These are phyloP conservation scores for Yamadazyma pseudoaaseri DNA, from an alignment of 1,139 yeast genomes.

Conservation along the genomic window DNA sequence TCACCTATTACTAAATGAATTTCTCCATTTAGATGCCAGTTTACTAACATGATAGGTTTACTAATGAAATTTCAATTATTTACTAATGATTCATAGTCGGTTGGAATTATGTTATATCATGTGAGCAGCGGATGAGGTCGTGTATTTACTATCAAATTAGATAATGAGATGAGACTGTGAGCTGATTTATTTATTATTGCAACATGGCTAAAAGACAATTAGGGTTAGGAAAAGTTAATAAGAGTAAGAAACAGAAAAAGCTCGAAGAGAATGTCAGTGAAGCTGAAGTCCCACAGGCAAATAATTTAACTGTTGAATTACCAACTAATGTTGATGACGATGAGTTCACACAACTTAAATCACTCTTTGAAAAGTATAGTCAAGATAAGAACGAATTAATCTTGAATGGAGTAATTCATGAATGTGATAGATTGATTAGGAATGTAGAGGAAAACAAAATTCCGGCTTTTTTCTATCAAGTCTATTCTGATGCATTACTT, in stretches of 20 bases:
- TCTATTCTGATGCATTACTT: conserved; percentile 71
- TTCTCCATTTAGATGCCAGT: conserved; percentile 48
- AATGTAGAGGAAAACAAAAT: conserved; percentile 30
- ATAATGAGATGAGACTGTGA: conserved; percentile 2
- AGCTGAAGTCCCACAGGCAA: conserved; percentile 13
- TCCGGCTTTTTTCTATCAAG: conserved; percentile 64
- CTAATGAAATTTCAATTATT: not conserved
- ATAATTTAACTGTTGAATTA: conserved; percentile 64
- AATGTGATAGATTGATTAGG: conserved; percentile 79
- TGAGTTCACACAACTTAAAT: conserved; percentile 70
- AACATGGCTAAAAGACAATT: conserved; percentile 80
- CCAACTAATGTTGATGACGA: conserved; percentile 72
- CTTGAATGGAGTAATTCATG: conserved; percentile 85
- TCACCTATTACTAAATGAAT: conserved; percentile 62
- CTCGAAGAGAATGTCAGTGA: conserved; percentile 16
- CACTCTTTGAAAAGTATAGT: conserved; percentile 63
- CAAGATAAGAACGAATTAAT: conserved; percentile 59
- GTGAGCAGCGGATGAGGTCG: not conserved
- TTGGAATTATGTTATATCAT: conserved; percentile 3
- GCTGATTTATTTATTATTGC: conserved; percentile 1
- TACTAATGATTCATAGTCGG: not conserved
- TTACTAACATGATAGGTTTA: conserved; percentile 11
- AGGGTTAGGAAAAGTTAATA: conserved; percentile 72
- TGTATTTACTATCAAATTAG: too few relatives aligned
- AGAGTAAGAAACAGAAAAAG: conserved; percentile 49